A percentile compares a stretch with the other conserved stretches of the same genome.
Conservation (phyloP, 495 filamentous ascomycete genomes). For the Pseudomonodictys pantanalensis region DNA sequence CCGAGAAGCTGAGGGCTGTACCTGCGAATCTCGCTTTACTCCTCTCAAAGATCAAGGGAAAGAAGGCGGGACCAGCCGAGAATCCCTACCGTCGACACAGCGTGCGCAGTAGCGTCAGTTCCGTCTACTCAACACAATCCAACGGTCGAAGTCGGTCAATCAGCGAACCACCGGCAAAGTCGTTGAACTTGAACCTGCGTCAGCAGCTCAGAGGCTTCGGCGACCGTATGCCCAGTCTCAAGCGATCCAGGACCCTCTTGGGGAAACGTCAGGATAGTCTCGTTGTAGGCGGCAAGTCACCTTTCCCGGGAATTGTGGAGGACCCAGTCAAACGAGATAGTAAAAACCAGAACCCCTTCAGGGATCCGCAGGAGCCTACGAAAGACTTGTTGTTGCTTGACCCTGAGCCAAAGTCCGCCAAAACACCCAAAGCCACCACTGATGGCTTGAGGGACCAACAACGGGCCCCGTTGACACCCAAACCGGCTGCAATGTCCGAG, state of each 20-base stretch:
- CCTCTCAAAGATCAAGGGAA: conserved; percentile 10
- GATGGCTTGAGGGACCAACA: conserved; percentile 29
- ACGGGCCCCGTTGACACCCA: conserved; percentile 23
- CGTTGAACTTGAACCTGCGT: too few relatives aligned
- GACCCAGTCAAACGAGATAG: conserved; percentile 20
- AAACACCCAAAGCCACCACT: neutral
- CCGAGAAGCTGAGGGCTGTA: conserved; percentile 6
- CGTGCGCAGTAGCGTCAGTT: conserved; percentile 30
- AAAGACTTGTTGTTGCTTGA: conserved; percentile 15
- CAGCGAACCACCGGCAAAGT: conserved; percentile 26
- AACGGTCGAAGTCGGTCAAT: conserved; percentile 25
- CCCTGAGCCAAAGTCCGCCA: conserved; percentile 14
- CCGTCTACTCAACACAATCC: conserved; percentile 24
- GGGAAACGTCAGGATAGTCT: conserved; percentile 17
- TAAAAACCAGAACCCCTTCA: conserved; percentile 28
- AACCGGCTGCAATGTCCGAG: conserved; percentile 1
- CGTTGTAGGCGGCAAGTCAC: conserved; percentile 10
- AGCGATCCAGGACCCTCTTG: conserved; percentile 20
- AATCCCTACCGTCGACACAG: conserved; percentile 15
- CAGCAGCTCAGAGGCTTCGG: conserved; percentile 27
- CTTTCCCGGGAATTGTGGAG: conserved; percentile 24
- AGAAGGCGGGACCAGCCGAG: conserved; percentile 9
- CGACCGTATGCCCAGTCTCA: conserved; percentile 29
- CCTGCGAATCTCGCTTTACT: conserved; percentile 13
- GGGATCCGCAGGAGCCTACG: conserved; percentile 22